These are phyloP conservation scores for Rhexocercosporidium sp. DNA, from an alignment of 2,329 filamentous ascomycete genomes.

Conservation along the genomic window DNA sequence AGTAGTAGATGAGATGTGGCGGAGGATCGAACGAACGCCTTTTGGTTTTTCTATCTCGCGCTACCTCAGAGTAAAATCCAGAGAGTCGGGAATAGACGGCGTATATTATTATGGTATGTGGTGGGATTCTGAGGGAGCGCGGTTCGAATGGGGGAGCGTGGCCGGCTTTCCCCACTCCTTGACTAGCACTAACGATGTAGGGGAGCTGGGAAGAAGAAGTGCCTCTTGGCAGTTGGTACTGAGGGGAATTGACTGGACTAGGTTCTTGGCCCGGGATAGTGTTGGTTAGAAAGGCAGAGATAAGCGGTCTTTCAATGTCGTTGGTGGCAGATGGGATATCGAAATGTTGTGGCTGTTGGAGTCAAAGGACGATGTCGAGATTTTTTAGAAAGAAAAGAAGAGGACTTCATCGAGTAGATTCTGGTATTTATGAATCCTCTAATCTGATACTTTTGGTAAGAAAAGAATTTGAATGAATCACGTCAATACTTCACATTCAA, in stretches of 20 bases:
- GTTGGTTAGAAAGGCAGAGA: background rate
- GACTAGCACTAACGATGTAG: background rate
- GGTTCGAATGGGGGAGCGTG: background rate
- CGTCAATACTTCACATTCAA: background rate
- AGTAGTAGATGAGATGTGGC: no score
- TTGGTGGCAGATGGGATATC: background rate
- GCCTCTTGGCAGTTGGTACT: background rate
- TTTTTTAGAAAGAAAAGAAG: no score
- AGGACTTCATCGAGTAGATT: no score
- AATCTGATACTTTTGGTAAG: background rate
- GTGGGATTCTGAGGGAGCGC: background rate
- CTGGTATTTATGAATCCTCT: background rate
- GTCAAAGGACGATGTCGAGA: no score
- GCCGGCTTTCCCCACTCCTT: background rate
- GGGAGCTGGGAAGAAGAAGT: background rate
- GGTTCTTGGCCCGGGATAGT: background rate
- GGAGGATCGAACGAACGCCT: no score
- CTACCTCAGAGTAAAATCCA: no score
- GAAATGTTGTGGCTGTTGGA: background rate
- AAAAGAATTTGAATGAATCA: background rate
- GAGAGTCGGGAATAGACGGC: constrained; percentile 2
- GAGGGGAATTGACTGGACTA: background rate
- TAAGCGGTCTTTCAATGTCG: background rate
- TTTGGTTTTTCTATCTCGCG: no score
- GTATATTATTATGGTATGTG: background rate